Evolutionary conservation across 495 filamentous ascomycete species (phyloP).

Genomic region (Xylaria grammica): DNA sequence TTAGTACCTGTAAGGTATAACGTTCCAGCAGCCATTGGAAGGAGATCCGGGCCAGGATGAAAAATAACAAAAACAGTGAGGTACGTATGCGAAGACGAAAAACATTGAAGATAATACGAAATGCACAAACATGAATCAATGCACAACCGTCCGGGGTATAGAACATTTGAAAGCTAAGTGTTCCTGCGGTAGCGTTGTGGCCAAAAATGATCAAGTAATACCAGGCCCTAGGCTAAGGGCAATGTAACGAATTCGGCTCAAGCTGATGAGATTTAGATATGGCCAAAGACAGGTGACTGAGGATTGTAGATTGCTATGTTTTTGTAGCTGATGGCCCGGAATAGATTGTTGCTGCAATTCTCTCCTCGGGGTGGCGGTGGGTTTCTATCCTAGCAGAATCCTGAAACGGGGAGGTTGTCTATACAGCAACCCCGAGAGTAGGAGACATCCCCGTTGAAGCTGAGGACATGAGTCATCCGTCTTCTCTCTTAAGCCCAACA

Average conservation of each 20-base stretch:
- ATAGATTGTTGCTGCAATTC: background rate
- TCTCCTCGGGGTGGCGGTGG: background rate
- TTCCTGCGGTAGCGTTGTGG: background rate
- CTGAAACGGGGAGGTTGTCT: background rate
- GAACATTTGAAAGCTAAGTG: background rate
- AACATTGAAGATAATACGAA: background rate
- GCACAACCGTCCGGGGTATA: background rate
- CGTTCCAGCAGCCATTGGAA: constrained; percentile 9
- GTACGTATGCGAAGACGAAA: background rate
- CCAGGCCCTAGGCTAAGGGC: background rate
- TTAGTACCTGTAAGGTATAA: constrained; percentile 1
- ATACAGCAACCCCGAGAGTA: background rate
- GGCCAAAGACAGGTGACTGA: background rate
- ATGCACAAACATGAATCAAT: constrained; percentile 18
- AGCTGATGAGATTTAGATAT: background rate
- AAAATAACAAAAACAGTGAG: background rate
- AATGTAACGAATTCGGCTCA: background rate
- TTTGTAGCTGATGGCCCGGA: no score
- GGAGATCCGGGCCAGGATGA: background rate
- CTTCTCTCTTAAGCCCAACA: background rate
- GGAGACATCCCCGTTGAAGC: background rate
- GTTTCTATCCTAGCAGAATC: constrained; percentile 1
- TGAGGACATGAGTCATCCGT: background rate
- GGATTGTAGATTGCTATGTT: background rate
- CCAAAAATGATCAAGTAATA: background rate